These are phyloP conservation scores for Scutellaria baicalensis DNA, from an alignment of 257 asterid species.

Conservation along the genomic window DNA sequence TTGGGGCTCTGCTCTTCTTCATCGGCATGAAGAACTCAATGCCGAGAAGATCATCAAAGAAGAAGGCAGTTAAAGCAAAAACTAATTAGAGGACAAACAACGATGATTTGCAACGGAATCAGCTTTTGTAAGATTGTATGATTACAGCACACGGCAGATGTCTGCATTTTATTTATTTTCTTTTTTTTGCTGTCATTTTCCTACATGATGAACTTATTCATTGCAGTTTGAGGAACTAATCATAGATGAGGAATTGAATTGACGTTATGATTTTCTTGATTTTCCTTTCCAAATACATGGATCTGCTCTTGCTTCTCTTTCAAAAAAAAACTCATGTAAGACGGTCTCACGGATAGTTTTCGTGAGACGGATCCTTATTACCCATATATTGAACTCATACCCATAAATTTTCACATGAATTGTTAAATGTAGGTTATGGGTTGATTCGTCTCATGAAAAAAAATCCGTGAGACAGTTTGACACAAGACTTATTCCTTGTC, in stretches of 20 bases:
- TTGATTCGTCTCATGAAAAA: no score
- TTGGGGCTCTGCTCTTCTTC: conserved; percentile 79
- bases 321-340: no score
- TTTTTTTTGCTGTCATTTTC: conserved; percentile 10
- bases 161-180: conserved; percentile 5
- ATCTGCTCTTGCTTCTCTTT: no score
- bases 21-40: conserved; percentile 87
- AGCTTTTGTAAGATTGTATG: conserved; percentile 30
- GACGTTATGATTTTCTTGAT: conserved; percentile 2
- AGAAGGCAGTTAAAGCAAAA: conserved; percentile 65
- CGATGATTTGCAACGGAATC: conserved; percentile 3
- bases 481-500: no score
- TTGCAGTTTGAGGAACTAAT: conserved; percentile 6
- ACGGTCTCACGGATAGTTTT: no score
- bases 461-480: no score
- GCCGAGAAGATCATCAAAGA: conserved; percentile 67
- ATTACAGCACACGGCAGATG: neutral
- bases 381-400: no score
- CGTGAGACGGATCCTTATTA: no score
- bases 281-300: neutral
- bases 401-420: no score
- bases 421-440: no score
- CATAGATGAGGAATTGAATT: conserved; percentile 3
- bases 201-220: neutral
- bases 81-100: conserved; percentile 32